Evolutionary conservation across 176 grass and related monocot species (phyloP), one percentile per base, ranked within the genome.

Genomic region (Ensete ventricosum): DNA sequence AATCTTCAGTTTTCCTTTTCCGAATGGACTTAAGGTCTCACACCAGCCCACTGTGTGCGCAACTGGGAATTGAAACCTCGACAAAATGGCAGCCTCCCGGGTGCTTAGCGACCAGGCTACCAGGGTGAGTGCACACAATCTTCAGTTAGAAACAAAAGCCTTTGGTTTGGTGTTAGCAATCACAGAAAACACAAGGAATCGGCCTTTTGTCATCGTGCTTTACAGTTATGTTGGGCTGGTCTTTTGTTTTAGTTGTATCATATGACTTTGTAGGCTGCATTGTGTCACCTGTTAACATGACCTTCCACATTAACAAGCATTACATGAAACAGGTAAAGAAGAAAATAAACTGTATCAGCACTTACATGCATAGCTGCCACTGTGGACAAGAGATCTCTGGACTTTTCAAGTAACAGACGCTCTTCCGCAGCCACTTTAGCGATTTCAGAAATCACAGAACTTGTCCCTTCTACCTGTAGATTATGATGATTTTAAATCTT

Each of bases 341-440:
- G 25, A 25, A 8, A 24, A 43, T 27, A 72, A 51, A 27, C 8
- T 7, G 19, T n/a, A 20, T 16, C 11, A 73, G 14, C 24, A 69
- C 91, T 90, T 83, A 95, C 85, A 67, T 95, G 85, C 68, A 88
- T 86, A 82, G 79, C 77, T 80, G 83, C 79, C 58, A 86, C 24
- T 57, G 58, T 81, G n/a, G 85, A 90, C 76, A 90, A 21, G 64
- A 95, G 80, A 24, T 96, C 85, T 78, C 81, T 86, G 58, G 80
- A 88, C 52, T 86, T 81, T 23, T 65, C 16, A 50, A 91, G 84
- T 52, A 91, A 81, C 75, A 69, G 53, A 10, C 53, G 82, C 77
- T 91, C 91, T 62, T 77, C 83, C 14, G 34, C 78, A 52, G 71
- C 50, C 77, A 91, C 74, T 81, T 55, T 73, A 71, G 91, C 76